Base-by-base conservation (phyloP, 1,284 basidiomycete genomes). In the Boletus mariae region DNA sequence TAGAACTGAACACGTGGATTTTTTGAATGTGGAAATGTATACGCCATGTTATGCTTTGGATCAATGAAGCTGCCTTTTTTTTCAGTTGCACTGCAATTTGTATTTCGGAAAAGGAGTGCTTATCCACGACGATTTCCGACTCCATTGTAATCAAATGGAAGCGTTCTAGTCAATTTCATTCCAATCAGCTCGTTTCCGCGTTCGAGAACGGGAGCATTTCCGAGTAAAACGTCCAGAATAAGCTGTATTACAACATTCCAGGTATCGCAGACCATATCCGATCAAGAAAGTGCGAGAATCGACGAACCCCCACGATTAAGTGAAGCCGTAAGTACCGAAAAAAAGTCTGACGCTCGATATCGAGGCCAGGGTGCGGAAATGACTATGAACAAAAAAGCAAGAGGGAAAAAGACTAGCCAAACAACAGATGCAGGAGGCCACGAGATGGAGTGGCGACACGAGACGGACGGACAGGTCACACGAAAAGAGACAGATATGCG, bases 231-330 rank as follows among this genome's bases (percentile, higher is more conserved):
- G 59, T 70, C 66, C 65, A 66, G 57, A 61, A 61, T 60, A 57
- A 57, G 57, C 51, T 69, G 65, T 67, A 70, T 68, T 67, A 67
- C 68, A 67, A 69, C 67, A 69, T 66, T 55, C 61, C 68, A 67
- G 68, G 65, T 70, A 67, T 67, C 57, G 67, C 68, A 67, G 63
- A 56, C 64, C 55, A 53, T 57, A 65, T 68, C 57, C 61, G 57
- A 70, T 57, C 65, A 66, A 63, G 56, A 64, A 58, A 29, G 34
- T 32, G 42, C 44, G 45, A 38, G 47, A 44, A 47, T 55, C 52
- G 53, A 58, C 65, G 54, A 51, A 44, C 51, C 46, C 55, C 48
- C 54, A 46, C 41, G 53, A 67, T 67, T 67, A 70, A 50, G 37
- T 46, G 57, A 52, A 54, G 17, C 28, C 17, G 26, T 38, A 38